phyloP scores from a whole-genome alignment of 306 rosid species.

The Fragaria iinumae region DNA sequence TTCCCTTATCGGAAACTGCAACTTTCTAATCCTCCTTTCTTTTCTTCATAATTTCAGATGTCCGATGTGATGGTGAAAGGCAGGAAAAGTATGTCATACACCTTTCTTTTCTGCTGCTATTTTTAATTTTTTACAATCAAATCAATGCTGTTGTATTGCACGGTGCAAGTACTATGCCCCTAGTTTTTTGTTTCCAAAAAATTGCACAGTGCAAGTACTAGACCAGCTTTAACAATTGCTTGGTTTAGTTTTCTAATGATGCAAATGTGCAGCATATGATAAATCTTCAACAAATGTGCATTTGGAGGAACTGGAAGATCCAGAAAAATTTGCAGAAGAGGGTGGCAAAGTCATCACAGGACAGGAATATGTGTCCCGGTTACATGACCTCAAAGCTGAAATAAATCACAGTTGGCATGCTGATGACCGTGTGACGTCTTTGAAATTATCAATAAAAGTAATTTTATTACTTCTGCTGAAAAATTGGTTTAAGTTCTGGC shows the following conservation, averaged over 20 bases:
- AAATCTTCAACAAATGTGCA: constrained; percentile 69
- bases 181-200: not conserved
- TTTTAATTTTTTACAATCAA: constrained; percentile 15
- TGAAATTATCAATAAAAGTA: constrained; percentile 82
- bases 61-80: constrained; percentile 67
- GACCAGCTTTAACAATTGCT: constrained; percentile 17
- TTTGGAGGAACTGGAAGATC: constrained; percentile 79
- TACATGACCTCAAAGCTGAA: constrained; percentile 91
- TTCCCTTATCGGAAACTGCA: not conserved
- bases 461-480: constrained; percentile 18
- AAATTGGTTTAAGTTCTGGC: constrained; percentile 16
- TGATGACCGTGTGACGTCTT: constrained; percentile 72
- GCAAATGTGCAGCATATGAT: constrained; percentile 56
- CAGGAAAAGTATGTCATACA: constrained; percentile 63
- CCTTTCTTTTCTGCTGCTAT: constrained; percentile 9
- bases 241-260: constrained; percentile 20
- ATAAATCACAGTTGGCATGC: constrained; percentile 73
- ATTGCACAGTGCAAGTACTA: not conserved
- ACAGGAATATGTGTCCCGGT: constrained; percentile 74
- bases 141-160: not conserved
- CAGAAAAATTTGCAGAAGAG: constrained; percentile 59
- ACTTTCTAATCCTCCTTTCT: not conserved
- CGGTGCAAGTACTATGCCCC: not conserved
- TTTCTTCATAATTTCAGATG: constrained; percentile 52
- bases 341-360: constrained; percentile 69